phyloP scores from a whole-genome alignment of 805 yeast species.

The Vanderwaltozyma tropicalis region DNA sequence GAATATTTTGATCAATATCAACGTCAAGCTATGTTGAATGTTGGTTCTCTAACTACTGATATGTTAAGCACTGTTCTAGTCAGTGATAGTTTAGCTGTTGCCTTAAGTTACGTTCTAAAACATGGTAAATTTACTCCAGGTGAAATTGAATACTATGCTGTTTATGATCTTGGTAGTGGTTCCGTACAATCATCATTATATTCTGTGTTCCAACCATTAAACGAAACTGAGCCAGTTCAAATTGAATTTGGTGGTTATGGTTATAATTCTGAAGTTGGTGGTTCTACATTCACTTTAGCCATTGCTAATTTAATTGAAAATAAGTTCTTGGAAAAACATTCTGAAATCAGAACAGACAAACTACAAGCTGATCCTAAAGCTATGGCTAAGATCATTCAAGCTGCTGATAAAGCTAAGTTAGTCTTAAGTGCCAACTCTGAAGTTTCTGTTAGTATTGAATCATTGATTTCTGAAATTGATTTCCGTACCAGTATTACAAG shows the following conservation, averaged over 20 bases:
- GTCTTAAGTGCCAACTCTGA: constrained; percentile 84
- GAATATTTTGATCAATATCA: constrained; percentile 54
- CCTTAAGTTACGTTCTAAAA: constrained; percentile 57
- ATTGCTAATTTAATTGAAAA: constrained; percentile 51
- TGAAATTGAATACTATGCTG: constrained; percentile 46
- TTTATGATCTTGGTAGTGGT: constrained; percentile 91
- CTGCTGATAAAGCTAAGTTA: constrained; percentile 82
- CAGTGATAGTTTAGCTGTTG: constrained; percentile 89
- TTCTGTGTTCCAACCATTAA: constrained; percentile 39
- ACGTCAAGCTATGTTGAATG: constrained; percentile 61
- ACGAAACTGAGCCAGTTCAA: constrained; percentile 32
- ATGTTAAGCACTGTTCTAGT: constrained; percentile 51
- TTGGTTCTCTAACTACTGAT: constrained; percentile 53
- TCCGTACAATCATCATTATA: constrained; percentile 80
- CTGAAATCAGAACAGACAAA: constrained; percentile 29
- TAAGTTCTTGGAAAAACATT: constrained; percentile 43
- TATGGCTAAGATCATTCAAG: constrained; percentile 57
- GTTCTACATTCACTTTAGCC: constrained; percentile 57
- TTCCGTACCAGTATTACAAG: constrained; percentile 59
- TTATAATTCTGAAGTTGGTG: constrained; percentile 59
- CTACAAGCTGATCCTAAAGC: constrained; percentile 44
- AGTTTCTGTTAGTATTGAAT: constrained; percentile 66
- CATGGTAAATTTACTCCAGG: constrained; percentile 16
- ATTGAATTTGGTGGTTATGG: constrained; percentile 68
- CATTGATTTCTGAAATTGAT: constrained; percentile 63